These are phyloP conservation scores for Boehmeria nivea DNA, from an alignment of 306 rosid species.

Conservation along the genomic window DNA sequence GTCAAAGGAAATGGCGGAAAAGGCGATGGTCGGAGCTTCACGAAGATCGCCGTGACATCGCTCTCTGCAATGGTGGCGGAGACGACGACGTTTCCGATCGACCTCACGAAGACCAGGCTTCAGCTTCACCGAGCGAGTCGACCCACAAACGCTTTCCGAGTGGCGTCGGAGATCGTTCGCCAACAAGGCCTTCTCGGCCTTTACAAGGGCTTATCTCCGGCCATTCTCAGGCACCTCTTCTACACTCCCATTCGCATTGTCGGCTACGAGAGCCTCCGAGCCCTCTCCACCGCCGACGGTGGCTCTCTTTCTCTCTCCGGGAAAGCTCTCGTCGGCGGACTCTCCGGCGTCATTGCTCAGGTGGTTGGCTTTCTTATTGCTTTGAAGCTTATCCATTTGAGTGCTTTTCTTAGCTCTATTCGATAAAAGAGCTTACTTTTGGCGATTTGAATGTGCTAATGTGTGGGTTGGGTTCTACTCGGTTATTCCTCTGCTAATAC, in stretches of 20 bases:
- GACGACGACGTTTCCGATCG: conserved; percentile 78
- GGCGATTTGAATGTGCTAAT: too few relatives aligned
- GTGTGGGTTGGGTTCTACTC: too few relatives aligned
- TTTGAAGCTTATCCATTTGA: not conserved
- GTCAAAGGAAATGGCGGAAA: conserved; percentile 24
- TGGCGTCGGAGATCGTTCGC: conserved; percentile 47
- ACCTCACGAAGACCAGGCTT: conserved; percentile 77
- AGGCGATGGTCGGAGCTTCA: not conserved
- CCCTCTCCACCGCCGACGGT: conserved; percentile 26
- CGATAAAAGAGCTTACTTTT: too few relatives aligned
- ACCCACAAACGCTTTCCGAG: conserved; percentile 48
- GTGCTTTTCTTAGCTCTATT: too few relatives aligned
- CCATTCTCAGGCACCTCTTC: conserved; percentile 63
- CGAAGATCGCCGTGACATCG: conserved; percentile 54
- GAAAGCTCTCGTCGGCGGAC: conserved; percentile 68
- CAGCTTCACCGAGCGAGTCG: conserved; percentile 60
- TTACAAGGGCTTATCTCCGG: conserved; percentile 83
- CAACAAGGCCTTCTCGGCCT: conserved; percentile 61
- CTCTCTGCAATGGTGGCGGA: conserved; percentile 84
- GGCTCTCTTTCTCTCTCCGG: conserved; percentile 41
- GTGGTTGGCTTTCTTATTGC: conserved; percentile 21
- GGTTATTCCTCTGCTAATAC: too few relatives aligned
- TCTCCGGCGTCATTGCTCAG: conserved; percentile 78
- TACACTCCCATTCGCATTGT: conserved; percentile 80
- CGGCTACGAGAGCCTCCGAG: conserved; percentile 65